Conservation (phyloP, 441 rosid species). For the Manihot esculenta region DNA sequence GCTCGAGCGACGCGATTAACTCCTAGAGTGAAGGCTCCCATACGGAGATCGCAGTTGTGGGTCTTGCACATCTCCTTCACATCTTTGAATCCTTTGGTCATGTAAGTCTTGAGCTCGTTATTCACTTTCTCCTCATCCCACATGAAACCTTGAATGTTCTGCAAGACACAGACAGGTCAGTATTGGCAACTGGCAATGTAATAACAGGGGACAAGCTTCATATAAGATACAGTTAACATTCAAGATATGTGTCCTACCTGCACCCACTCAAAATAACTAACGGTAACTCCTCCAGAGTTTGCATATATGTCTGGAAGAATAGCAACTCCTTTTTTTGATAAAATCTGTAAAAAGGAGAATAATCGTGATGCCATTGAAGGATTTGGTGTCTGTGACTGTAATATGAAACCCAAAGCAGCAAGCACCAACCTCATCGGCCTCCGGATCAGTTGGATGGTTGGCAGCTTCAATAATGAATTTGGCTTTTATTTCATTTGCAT, state of each 20-base stretch:
- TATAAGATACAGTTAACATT: neutral
- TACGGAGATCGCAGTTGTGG: slow-evolving; percentile 79
- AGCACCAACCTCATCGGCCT: slow-evolving; percentile 83
- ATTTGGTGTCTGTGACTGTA: neutral
- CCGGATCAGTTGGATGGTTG: slow-evolving; percentile 97
- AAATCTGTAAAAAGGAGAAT: slow-evolving; percentile 49
- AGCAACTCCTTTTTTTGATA: slow-evolving; percentile 81
- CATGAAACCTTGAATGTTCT: slow-evolving; percentile 98
- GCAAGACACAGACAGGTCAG: slow-evolving; percentile 14
- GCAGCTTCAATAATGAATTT: slow-evolving; percentile 96
- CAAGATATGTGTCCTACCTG: slow-evolving; percentile 47
- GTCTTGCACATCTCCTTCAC: slow-evolving; percentile 84
- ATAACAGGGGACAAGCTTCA: neutral
- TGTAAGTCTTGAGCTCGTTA: slow-evolving; percentile 66
- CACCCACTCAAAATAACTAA: slow-evolving; percentile 98
- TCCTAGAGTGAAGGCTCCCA: slow-evolving; percentile 97
- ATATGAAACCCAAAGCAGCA: slow-evolving; percentile 8
- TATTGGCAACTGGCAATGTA: neutral
- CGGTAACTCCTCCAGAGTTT: slow-evolving; percentile 94
- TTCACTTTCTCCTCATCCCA: slow-evolving; percentile 98
- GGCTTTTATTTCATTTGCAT: slow-evolving; percentile 87
- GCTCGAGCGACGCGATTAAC: slow-evolving; percentile 92
- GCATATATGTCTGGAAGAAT: slow-evolving; percentile 96
- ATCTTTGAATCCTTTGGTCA: slow-evolving; percentile 73
- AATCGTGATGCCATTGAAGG: neutral